Base-by-base conservation (phyloP, 345 rosid species). In the Alliaria petiolata region DNA sequence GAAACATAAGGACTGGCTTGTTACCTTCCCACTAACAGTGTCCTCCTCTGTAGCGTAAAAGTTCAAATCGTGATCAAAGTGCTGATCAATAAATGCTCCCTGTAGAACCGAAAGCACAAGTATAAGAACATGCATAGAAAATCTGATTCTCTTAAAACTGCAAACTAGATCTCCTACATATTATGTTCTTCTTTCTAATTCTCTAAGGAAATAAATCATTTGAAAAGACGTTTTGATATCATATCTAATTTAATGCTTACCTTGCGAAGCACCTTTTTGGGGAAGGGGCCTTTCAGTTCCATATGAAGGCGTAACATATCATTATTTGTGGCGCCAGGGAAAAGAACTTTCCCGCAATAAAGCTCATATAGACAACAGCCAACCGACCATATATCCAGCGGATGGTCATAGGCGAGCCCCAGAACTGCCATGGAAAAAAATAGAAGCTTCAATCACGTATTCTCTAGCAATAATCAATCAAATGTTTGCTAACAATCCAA, bases 251-350 rank as follows among this genome's bases (percentile, higher is more conserved):
- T 13, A 50, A 10, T 3, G 35, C 55, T 56, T 72, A 92, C 99
- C 98, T 89, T 92, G 59, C 89, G 91, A 54, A 95, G 87, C 98
- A 95, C 87, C 85, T 92, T 95, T 90, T 95, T 95, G 1, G 99
- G 96, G 74, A 92, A 90, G 70, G 89, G 87, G 25, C 99, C 99
- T 74, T 95, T 95, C 75, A 92, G 73, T 72, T 95, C 99, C 96
- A 92, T 95, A 75, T 92, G 98, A 79, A 95, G 95, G 42, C 99
- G 96, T 65, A 95, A 79, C 98, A 95, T 95, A 81, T 95, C 99
- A 81, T 90, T 95, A 81, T 95, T 95, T 47, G 90, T 82, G 28
- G 89, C 74, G 73, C 99, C 99, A 35, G 97, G 99, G 72, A 92
- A 95, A 63, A 95, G 96, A 76, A 95, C 99, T 80, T 92, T 95